Conservation (phyloP, 371 early-diverging fungal species). For the Lichtheimia ramosa region DNA sequence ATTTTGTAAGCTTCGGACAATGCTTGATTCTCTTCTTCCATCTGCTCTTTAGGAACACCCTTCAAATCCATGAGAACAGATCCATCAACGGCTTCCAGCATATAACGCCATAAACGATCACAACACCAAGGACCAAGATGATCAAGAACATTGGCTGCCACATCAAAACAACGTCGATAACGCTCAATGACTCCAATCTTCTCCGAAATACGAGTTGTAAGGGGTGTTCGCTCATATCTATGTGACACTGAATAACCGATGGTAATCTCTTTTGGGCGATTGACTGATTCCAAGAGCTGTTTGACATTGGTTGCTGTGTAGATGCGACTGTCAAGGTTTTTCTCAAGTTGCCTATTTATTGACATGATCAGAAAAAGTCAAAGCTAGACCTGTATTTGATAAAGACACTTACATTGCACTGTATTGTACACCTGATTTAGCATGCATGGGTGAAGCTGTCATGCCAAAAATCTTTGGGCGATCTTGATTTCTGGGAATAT, state of each 20-base stretch:
- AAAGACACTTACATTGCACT: conserved; percentile 37
- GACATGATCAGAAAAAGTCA: no score
- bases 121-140: conserved; percentile 72
- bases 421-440: conserved; percentile 38
- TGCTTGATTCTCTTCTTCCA: conserved; percentile 29
- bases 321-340: conserved; percentile 62
- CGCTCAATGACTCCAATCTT: conserved; percentile 35
- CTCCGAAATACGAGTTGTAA: conserved; percentile 41
- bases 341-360: conserved; percentile 61
- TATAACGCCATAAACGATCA: conserved; percentile 52
- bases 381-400: no score
- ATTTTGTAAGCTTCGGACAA: conserved; percentile 27
- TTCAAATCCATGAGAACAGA: conserved; percentile 16
- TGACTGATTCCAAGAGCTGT: conserved; percentile 32
- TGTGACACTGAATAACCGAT: conserved; percentile 49
- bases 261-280: conserved; percentile 53
- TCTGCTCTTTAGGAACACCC: conserved; percentile 16
- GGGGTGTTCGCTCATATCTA: conserved; percentile 32
- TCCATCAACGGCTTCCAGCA: conserved; percentile 35
- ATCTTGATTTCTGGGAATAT: conserved; percentile 37
- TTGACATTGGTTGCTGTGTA: conserved; percentile 56
- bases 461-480: conserved; percentile 89
- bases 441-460: conserved; percentile 87
- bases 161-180: conserved; percentile 36
- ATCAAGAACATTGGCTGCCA: conserved; percentile 29